Percentiles rank a stretch among this genome's conserved stretches.
Conservation (phyloP, 108 stramenopile species). For the Cylindrotheca closterium region DNA sequence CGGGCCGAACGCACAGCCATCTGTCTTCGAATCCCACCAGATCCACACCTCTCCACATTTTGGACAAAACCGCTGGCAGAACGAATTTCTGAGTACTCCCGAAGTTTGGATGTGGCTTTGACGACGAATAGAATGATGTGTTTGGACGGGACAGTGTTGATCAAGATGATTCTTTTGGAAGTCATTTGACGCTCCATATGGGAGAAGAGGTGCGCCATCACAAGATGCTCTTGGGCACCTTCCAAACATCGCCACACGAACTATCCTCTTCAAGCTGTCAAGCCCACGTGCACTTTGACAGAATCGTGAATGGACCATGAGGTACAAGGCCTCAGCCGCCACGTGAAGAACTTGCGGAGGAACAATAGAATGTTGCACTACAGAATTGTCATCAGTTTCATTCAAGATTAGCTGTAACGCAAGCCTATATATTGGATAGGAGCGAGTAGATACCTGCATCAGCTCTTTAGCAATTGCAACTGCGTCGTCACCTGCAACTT, state of each 20-base stretch:
- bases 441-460: constrained; percentile 7
- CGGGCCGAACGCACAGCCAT: constrained; percentile 62
- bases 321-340: constrained; percentile 51
- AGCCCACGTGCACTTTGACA: constrained; percentile 48
- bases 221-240: constrained; percentile 47
- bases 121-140: background rate
- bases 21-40: constrained; percentile 45
- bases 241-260: constrained; percentile 45
- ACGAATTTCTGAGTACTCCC: background rate
- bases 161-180: constrained; percentile 16
- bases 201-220: constrained; percentile 43
- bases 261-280: constrained; percentile 41
- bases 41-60: constrained; percentile 33
- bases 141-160: constrained; percentile 3
- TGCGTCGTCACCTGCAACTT: constrained; percentile 25
- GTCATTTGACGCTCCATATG: constrained; percentile 35
- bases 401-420: constrained; percentile 42
- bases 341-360: constrained; percentile 32
- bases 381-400: constrained; percentile 25
- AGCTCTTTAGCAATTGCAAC: constrained; percentile 22
- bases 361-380: constrained; percentile 11
- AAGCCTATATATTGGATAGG: constrained; percentile 44
- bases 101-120: constrained; percentile 2
- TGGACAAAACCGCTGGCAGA: constrained; percentile 39
- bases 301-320: constrained; percentile 53